Percentiles rank a stretch among this genome's conserved stretches.
These are phyloP conservation scores for Knoxia roxburghii DNA, from an alignment of 257 asterid species.

Conservation along the genomic window DNA sequence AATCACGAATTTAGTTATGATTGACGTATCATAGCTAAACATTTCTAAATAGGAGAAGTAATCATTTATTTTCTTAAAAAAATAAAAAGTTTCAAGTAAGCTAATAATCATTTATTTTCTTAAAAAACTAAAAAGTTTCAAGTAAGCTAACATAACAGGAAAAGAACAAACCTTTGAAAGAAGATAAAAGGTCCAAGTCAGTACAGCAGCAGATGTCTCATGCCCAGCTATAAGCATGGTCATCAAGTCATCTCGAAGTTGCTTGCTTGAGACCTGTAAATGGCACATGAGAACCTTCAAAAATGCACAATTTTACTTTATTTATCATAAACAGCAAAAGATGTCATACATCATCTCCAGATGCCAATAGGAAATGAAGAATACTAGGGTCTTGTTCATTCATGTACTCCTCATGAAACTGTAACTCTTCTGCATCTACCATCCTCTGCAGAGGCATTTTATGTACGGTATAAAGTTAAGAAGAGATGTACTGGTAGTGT, in stretches of 20 bases:
- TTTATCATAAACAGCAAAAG: conserved; percentile 15
- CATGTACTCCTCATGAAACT: conserved; percentile 96
- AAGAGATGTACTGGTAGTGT: conserved; percentile 2
- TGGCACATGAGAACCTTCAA: conserved; percentile 28
- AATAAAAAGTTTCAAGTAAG: too few species aligned
- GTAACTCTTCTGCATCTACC: conserved; percentile 94
- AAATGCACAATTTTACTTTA: conserved; percentile 17
- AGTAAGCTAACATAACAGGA: neutral
- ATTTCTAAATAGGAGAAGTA: neutral
- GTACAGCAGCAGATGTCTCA: conserved; percentile 97
- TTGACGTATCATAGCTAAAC: neutral
- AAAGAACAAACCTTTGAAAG: conserved; percentile 54
- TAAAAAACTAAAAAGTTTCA: neutral
- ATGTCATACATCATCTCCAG: conserved; percentile 85
- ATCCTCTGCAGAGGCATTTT: conserved; percentile 59
- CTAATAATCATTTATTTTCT: too few species aligned
- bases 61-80: neutral
- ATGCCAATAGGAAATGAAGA: conserved; percentile 89
- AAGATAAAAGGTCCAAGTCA: conserved; percentile 97
- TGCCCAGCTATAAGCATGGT: conserved; percentile 98
- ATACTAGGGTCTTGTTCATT: conserved; percentile 98
- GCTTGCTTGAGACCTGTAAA: conserved; percentile 91
- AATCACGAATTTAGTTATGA: neutral
- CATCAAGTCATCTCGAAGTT: conserved; percentile 98
- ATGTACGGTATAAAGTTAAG: neutral